phyloP scores from a whole-genome alignment of 2,329 filamentous ascomycete genomes.

The Colletotrichum salicis region DNA sequence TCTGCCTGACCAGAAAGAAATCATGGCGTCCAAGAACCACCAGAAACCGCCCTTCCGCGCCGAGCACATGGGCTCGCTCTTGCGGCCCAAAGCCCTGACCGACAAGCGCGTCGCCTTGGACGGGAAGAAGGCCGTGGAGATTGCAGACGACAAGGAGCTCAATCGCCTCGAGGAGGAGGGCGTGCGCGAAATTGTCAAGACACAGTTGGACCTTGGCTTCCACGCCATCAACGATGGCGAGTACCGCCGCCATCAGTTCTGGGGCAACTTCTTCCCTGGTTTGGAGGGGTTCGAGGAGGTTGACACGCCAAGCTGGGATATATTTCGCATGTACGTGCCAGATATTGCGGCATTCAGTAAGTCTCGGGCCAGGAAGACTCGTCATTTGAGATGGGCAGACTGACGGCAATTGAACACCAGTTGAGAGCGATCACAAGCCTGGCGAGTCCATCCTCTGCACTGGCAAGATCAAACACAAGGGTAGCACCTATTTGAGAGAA shows the following conservation, averaged over 20 bases:
- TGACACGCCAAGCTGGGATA: slow-evolving; percentile 44
- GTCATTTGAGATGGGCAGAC: background rate
- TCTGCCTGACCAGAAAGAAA: background rate
- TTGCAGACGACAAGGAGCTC: slow-evolving; percentile 62
- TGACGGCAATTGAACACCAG: slow-evolving; percentile 37
- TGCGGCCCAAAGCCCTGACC: slow-evolving; percentile 66
- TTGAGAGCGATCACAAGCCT: slow-evolving; percentile 57
- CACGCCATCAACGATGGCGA: slow-evolving; percentile 77
- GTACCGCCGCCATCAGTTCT: slow-evolving; percentile 57
- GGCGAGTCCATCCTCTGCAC: slow-evolving; percentile 58
- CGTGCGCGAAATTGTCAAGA: slow-evolving; percentile 73
- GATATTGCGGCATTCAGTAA: slow-evolving; percentile 55
- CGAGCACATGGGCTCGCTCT: slow-evolving; percentile 79
- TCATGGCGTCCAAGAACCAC: slow-evolving; percentile 29
- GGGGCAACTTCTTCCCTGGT: slow-evolving; percentile 49
- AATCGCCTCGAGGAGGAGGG: slow-evolving; percentile 72
- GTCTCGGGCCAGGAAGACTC: background rate
- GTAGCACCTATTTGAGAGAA: slow-evolving; percentile 54
- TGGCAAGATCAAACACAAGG: slow-evolving; percentile 58
- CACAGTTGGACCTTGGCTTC: slow-evolving; percentile 75
- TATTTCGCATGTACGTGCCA: slow-evolving; percentile 51
- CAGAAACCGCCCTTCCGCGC: slow-evolving; percentile 72
- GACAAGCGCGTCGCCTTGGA: slow-evolving; percentile 45
- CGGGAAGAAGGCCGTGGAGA: slow-evolving; percentile 39
- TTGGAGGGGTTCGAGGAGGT: slow-evolving; percentile 54